Evolutionary conservation across 257 asterid genomes (phyloP).

Genomic region (Jacaranda mimosifolia): DNA sequence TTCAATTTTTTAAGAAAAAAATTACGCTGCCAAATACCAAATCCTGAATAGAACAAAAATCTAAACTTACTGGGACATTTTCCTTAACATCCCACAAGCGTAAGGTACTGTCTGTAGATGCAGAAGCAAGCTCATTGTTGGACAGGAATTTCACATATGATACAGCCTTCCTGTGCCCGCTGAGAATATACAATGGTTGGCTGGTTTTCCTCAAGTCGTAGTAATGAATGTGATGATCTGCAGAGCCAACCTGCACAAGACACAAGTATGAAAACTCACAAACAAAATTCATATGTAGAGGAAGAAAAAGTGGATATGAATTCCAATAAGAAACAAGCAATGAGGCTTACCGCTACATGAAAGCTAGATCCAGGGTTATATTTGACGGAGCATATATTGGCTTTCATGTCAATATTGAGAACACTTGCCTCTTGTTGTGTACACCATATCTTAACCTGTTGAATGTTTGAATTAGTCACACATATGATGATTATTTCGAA

Average conservation of each 20-base stretch:
- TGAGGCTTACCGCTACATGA: constrained; percentile 66
- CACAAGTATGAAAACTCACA: constrained; percentile 17
- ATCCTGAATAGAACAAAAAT: no score
- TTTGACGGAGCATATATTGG: constrained; percentile 92
- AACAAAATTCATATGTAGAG: constrained; percentile 13
- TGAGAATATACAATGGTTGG: constrained; percentile 74
- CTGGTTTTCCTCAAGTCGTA: constrained; percentile 78
- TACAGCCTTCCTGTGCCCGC: constrained; percentile 88
- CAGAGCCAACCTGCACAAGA: constrained; percentile 82
- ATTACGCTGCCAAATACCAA: no score
- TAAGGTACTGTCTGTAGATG: constrained; percentile 89
- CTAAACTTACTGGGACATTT: constrained; percentile 68
- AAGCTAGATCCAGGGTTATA: constrained; percentile 90
- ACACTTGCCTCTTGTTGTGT: constrained; percentile 89
- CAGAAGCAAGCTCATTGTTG: constrained; percentile 82
- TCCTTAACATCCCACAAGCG: constrained; percentile 92
- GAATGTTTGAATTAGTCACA: constrained; percentile 30
- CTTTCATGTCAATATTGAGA: constrained; percentile 85
- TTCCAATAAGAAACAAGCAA: constrained; percentile 19
- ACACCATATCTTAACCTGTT: constrained; percentile 91
- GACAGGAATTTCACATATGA: constrained; percentile 89
- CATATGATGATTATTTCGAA: background rate
- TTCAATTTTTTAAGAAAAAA: background rate
- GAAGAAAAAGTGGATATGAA: constrained; percentile 14
- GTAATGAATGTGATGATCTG: constrained; percentile 87